Evolutionary conservation across 164 flowering plant genomes (phyloP).

Genomic region (Aristolochia fimbriata): DNA sequence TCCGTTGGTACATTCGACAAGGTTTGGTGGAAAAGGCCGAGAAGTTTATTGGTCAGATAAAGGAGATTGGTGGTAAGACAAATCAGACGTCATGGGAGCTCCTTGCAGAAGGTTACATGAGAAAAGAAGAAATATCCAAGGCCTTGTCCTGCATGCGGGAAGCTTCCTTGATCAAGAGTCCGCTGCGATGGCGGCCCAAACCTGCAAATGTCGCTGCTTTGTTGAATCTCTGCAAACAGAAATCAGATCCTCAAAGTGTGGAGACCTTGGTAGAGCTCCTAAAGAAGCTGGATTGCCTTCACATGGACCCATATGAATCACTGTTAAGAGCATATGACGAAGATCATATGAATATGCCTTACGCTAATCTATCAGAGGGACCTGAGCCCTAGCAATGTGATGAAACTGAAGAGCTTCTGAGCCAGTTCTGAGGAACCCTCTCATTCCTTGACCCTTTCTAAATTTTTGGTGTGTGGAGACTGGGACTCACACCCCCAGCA

Average conservation of each 20-base stretch:
- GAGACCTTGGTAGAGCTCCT: constrained; percentile 16
- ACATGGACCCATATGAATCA: constrained; percentile 13
- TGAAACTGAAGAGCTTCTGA: constrained; percentile 6
- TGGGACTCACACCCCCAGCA: too few relatives aligned
- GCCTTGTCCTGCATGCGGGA: constrained; percentile 58
- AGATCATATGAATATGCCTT: constrained; percentile 7
- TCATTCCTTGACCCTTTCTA: too few relatives aligned
- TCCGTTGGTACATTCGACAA: constrained; percentile 47
- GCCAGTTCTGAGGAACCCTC: too few relatives aligned
- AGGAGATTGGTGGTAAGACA: constrained; percentile 60
- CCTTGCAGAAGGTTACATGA: constrained; percentile 51
- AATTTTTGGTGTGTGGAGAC: too few relatives aligned
- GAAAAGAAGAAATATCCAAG: constrained; percentile 35
- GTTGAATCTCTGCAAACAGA: constrained; percentile 14
- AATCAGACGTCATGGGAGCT: constrained; percentile 68
- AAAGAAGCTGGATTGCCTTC: constrained; percentile 10
- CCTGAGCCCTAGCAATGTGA: constrained; percentile 5
- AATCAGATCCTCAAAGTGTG: constrained; percentile 10
- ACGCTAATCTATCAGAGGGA: constrained; percentile 1
- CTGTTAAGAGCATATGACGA: constrained; percentile 1
- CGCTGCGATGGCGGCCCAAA: constrained; percentile 54
- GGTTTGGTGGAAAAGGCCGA: constrained; percentile 49
- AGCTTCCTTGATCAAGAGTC: constrained; percentile 37
- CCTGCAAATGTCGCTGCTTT: constrained; percentile 25
- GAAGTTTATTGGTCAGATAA: constrained; percentile 36